Conservation (phyloP, 495 filamentous ascomycete species). For the Pseudoneurospora amorphoporcata region DNA sequence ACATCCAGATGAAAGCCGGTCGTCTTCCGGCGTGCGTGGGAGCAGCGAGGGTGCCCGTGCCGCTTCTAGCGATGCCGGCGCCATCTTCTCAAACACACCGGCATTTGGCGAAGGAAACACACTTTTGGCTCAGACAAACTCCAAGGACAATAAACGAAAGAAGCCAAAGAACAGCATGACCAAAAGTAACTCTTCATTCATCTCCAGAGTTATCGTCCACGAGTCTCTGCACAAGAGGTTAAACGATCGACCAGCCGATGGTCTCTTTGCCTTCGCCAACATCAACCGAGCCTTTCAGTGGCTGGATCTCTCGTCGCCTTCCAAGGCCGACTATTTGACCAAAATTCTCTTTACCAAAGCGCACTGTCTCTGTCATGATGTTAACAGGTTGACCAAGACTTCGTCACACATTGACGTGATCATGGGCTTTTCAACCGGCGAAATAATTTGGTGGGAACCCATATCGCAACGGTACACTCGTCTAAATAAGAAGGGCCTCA, state of each 20-base stretch:
- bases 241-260: slow-evolving; percentile 65
- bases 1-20: slow-evolving; percentile 47
- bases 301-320: slow-evolving; percentile 46
- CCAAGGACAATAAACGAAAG: slow-evolving; percentile 72
- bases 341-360: slow-evolving; percentile 96
- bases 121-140: slow-evolving; percentile 45
- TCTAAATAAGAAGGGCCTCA: slow-evolving; percentile 93
- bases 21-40: slow-evolving; percentile 46
- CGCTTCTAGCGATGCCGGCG: slow-evolving; percentile 29
- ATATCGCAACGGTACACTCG: slow-evolving; percentile 92
- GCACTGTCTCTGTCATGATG: slow-evolving; percentile 89
- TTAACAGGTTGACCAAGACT: slow-evolving; percentile 74
- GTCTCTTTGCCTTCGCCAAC: slow-evolving; percentile 84
- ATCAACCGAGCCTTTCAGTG: slow-evolving; percentile 85
- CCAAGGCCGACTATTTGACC: slow-evolving; percentile 74
- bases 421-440: slow-evolving; percentile 90
- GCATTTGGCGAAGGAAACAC: slow-evolving; percentile 85
- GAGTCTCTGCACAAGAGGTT: slow-evolving; percentile 69
- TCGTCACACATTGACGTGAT: slow-evolving; percentile 75
- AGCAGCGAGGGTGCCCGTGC: slow-evolving; percentile 38
- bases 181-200: slow-evolving; percentile 96
- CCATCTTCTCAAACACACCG: slow-evolving; percentile 39
- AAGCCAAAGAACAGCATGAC: slow-evolving; percentile 97
- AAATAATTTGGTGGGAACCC: slow-evolving; percentile 98
- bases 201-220: slow-evolving; percentile 87